Evolutionary conservation across 305 asterid genomes (phyloP).

Genomic region (Fraxinus sp.): DNA sequence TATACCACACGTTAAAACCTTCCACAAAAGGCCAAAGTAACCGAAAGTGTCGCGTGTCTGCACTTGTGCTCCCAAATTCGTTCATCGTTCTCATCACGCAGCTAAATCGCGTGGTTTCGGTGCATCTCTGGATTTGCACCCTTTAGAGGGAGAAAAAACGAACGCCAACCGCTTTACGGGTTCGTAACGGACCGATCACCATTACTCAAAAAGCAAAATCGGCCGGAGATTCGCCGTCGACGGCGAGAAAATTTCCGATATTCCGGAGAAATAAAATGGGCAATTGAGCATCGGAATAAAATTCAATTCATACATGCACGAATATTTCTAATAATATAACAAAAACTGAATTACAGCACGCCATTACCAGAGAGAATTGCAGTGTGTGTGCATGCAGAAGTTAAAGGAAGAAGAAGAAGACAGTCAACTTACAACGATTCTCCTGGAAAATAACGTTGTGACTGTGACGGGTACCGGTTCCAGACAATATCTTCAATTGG

Average conservation of each 20-base stretch:
- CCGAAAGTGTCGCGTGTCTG: slow-evolving; percentile 42
- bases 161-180: slow-evolving; percentile 45
- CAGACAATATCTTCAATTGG: not conserved
- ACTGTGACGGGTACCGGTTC: not conserved
- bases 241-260: not conserved
- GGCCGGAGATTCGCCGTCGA: not conserved
- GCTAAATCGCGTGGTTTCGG: slow-evolving; percentile 6
- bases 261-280: not conserved
- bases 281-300: not conserved
- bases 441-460: slow-evolving; percentile 17
- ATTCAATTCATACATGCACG: slow-evolving; percentile 16
- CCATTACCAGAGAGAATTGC: slow-evolving; percentile 9
- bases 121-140: slow-evolving; percentile 1
- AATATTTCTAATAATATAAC: not conserved
- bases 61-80: not conserved
- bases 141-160: slow-evolving; percentile 19
- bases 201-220: not conserved
- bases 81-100: not conserved
- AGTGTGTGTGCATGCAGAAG: not conserved
- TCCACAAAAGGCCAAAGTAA: slow-evolving; percentile 31
- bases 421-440: slow-evolving; percentile 39
- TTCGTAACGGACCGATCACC: slow-evolving; percentile 15
- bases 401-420: not conserved
- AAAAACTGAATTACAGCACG: not conserved
- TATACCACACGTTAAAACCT: slow-evolving; percentile 32